Evolutionary conservation across 768 basidiomycete genomes (phyloP).

Genomic region (Cytidiella melzeri): DNA sequence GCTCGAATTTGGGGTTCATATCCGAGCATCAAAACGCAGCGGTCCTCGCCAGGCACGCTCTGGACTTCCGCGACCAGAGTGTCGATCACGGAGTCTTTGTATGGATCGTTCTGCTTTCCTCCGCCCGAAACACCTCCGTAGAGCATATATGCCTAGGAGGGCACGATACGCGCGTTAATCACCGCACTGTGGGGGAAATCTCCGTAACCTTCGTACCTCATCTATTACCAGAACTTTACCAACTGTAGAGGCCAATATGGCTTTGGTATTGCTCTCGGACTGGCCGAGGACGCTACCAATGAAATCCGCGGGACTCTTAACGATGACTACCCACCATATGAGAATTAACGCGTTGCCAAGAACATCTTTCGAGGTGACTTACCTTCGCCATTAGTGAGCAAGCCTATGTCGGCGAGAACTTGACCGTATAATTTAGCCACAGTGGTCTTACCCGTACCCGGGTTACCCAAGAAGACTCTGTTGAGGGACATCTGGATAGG

Average conservation of each 20-base stretch:
- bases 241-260: conserved; percentile 47
- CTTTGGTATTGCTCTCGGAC: conserved; percentile 61
- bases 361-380: conserved; percentile 21
- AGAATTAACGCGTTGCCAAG: background rate
- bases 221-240: conserved; percentile 71
- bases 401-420: conserved; percentile 50
- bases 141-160: conserved; percentile 61
- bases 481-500: conserved; percentile 53
- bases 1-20: conserved; percentile 64
- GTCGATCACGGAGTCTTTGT: conserved; percentile 65
- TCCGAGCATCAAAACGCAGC: conserved; percentile 59
- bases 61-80: conserved; percentile 73
- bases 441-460: conserved; percentile 69
- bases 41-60: conserved; percentile 61
- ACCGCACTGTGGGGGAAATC: no score
- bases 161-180: no score
- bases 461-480: conserved; percentile 59
- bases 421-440: conserved; percentile 64
- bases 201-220: conserved; percentile 36
- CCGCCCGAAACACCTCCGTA: conserved; percentile 36
- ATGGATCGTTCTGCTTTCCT: conserved; percentile 37
- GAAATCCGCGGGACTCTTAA: conserved; percentile 68
- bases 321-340: conserved; percentile 32
- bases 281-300: conserved; percentile 52
- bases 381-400: conserved; percentile 76